phyloP scores from a whole-genome alignment of 1,284 basidiomycete genomes.

The Ganoderma sinense region DNA sequence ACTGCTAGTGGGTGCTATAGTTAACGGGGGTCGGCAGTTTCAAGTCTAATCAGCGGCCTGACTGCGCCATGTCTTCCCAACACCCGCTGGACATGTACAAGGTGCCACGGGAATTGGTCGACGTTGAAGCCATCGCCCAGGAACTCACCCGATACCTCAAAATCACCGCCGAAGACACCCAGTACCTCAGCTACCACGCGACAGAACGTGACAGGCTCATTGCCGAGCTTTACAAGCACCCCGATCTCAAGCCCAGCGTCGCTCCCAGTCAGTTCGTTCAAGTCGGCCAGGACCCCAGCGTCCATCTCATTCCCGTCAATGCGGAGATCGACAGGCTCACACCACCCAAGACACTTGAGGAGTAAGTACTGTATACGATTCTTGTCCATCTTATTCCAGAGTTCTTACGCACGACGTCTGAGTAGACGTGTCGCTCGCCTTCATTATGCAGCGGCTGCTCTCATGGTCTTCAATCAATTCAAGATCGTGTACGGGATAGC shows the following conservation, averaged over 20 bases:
- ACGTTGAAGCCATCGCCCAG: not conserved
- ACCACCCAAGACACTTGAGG: conserved; percentile 15
- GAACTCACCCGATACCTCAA: conserved; percentile 6
- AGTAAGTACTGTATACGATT: conserved; percentile 9
- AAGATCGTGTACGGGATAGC: conserved; percentile 9
- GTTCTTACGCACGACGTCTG: not conserved
- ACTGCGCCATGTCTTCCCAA: no score
- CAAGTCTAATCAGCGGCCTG: no score
- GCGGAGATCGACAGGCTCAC: conserved; percentile 17
- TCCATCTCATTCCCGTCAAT: conserved; percentile 10
- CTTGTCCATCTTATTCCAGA: not conserved
- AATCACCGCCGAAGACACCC: conserved; percentile 9
- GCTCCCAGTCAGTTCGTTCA: conserved; percentile 3
- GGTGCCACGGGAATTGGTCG: not conserved
- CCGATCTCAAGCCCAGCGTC: conserved; percentile 2
- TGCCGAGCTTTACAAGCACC: conserved; percentile 14
- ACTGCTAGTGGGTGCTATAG: no score
- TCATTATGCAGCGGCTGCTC: conserved; percentile 10
- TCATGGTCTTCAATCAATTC: conserved; percentile 16
- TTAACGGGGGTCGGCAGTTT: no score
- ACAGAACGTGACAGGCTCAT: conserved; percentile 12
- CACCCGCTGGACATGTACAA: not conserved
- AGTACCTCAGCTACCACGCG: conserved; percentile 11
- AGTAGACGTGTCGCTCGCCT: conserved; percentile 14
- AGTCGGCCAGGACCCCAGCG: not conserved